Evolutionary conservation across 306 rosid species (phyloP), one percentile per base, ranked within the genome.

Genomic region (Dalbergia cochinchinensis): DNA sequence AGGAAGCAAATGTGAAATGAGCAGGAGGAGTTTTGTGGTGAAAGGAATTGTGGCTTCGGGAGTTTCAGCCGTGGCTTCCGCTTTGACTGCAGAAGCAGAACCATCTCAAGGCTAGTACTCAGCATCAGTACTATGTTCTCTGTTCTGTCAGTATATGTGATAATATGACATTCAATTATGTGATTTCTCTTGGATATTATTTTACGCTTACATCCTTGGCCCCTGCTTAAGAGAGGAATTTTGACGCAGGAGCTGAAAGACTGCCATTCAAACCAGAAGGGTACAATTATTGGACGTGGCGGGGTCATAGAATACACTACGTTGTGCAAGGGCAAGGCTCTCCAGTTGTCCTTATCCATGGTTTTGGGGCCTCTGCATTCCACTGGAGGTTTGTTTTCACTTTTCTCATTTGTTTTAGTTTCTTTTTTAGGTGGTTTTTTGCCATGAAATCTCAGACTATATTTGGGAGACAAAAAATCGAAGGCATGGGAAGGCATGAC

Each of bases 321-420:
- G 94, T 91, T n/a, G 98, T 89, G 67, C 96, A 90, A 88, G 98
- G 99, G 65, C 94, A 93, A 89, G 99, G 98, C 71, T 81, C 92
- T 77, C 92, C 98, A 5, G 64, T 93, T 78, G 89, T 95, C 62
- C 99, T 93, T 73, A 95, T 93, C 78, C 98, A 91, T 86, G 98
- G 99, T 50, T 93, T 93, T 87, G 99, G 96, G 58, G 99, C 98
- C 74, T 95, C 99, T 71, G 91, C 90, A 16, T 96, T 84, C 81
- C 97, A 96, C 71, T 93, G 99, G 99, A 91, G 98, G 99, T 90
- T 41, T 68, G 50, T 65, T 85, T 68, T 50, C 47, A 5, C 0
- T 26, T 64, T 44, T 42, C 18, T n/a, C 57, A 2, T 6, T 15
- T 5, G 42, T 4, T 8, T 19, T 12, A 11, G 45, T 13, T 34